Conservation (phyloP, 2,329 filamentous ascomycete genomes). For the Aspergillus melleus region DNA sequence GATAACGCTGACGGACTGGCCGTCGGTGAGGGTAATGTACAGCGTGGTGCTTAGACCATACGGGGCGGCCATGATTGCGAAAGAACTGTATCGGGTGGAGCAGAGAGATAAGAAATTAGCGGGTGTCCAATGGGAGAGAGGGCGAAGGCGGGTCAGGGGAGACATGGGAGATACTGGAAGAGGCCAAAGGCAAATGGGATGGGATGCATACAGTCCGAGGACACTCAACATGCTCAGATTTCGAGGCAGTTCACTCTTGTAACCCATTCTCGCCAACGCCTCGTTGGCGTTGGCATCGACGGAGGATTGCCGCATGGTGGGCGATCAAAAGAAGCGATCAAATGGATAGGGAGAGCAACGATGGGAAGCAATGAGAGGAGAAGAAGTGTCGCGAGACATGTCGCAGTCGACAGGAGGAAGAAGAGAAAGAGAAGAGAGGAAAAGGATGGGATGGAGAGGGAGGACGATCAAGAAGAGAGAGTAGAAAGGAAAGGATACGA, state of each 20-base stretch:
- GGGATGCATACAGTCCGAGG: constrained; percentile 55
- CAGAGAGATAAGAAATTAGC: not conserved
- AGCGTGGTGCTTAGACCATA: constrained; percentile 69
- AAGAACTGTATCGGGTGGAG: constrained; percentile 48
- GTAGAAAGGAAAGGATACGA: not conserved
- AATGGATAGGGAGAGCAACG: not conserved
- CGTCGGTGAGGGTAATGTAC: constrained; percentile 67
- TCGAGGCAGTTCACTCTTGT: constrained; percentile 65
- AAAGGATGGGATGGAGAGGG: not conserved
- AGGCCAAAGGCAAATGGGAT: no score
- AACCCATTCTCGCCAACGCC: constrained; percentile 66
- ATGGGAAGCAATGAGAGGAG: not conserved
- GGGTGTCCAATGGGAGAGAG: not conserved
- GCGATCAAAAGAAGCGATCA: not conserved
- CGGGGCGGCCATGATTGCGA: constrained; percentile 73
- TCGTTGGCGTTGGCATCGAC: constrained; percentile 52
- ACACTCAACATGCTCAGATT: constrained; percentile 70
- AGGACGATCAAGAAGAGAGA: not conserved
- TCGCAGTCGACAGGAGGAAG: not conserved
- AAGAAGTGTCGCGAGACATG: not conserved
- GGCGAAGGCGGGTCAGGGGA: not conserved
- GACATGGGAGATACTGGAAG: not conserved
- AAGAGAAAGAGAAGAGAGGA: not conserved
- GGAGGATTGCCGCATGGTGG: constrained; percentile 22
- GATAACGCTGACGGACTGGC: constrained; percentile 67